phyloP scores from a whole-genome alignment of 2,329 filamentous ascomycete species.

The Pleomassaria siparia region DNA sequence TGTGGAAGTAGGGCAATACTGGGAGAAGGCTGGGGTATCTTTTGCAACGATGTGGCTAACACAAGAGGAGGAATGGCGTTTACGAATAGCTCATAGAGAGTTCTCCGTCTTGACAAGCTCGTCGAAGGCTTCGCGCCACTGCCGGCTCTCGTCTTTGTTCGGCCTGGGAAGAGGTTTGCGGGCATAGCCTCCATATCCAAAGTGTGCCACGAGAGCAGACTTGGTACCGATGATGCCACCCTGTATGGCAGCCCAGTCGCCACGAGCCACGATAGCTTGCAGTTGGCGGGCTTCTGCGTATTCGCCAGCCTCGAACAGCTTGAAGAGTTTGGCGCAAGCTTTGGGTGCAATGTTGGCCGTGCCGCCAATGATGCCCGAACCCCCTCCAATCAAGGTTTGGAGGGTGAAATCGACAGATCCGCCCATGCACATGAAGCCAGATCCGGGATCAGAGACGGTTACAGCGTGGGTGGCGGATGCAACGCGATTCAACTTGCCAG shows the following conservation, averaged over 20 bases:
- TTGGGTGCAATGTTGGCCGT: constrained; percentile 71
- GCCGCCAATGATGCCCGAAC: constrained; percentile 71
- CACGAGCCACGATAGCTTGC: constrained; percentile 66
- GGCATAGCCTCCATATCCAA: constrained; percentile 65
- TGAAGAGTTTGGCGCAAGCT: constrained; percentile 62
- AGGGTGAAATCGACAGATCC: constrained; percentile 75
- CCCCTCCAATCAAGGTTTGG: constrained; percentile 69
- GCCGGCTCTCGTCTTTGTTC: constrained; percentile 44
- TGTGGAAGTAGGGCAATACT: constrained; percentile 9
- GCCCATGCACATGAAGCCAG: constrained; percentile 68
- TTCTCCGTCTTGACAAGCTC: constrained; percentile 49
- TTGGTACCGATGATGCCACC: constrained; percentile 71
- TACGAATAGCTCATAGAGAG: constrained; percentile 23
- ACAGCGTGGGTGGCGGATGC: constrained; percentile 54
- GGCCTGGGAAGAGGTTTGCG: constrained; percentile 59
- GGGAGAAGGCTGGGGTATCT: constrained; percentile 10
- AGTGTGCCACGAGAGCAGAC: constrained; percentile 62
- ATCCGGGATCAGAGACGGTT: constrained; percentile 40
- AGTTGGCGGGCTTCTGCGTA: constrained; percentile 62
- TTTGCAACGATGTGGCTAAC: constrained; percentile 5
- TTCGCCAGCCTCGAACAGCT: constrained; percentile 62
- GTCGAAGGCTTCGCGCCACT: constrained; percentile 47
- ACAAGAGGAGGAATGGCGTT: constrained; percentile 1
- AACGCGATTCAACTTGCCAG: constrained; percentile 65
- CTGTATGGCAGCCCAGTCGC: constrained; percentile 70